Base-by-base conservation (phyloP, 495 filamentous ascomycete species). In the Penicillium desertorum region DNA sequence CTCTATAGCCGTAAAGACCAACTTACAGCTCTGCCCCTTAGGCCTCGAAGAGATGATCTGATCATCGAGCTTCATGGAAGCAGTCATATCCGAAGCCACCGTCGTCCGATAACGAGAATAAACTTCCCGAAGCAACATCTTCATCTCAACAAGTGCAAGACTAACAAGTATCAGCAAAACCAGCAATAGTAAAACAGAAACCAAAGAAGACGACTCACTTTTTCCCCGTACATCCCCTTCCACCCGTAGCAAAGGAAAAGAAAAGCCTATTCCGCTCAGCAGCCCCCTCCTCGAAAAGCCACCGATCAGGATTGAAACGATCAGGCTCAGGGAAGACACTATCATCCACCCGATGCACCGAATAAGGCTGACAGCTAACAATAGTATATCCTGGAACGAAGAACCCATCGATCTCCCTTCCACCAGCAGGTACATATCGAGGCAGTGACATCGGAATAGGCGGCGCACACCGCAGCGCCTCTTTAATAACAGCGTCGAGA, bases 361-460 rank as follows among this genome's bases (percentile, higher is more conserved):
- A 81, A 60, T 88, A 87, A 17, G 87, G 83, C 59, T 88, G 80
- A 17, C 86, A 83, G 42, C 84, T 86, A 6, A 92, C 79, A 10
- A 88, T 73, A 1, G 87, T 80, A 22, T 83, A 81, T 0, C 74
- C 81, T 0, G 88, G 86, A 1, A 91, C 63, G 17, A 69, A 69
- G 23, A 68, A 70, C 6, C 69, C 69, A 34, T 68, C 74, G 19
- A 78, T 76, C 1, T 58, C 59, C 11, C 66, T 54, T 5, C 69
- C 66, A 2, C 78, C 81, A 0, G 51, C 10, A 0, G 85, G 83
- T 0, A 86, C 83, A 56, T 85, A 81, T 5, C 86, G 78, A 1
- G 85, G 85, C 8, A 88, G 75, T 7, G 80, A 83, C 79, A 87
- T 87, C 7, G 86, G 85, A 29, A 90, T 88, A 3, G 85, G 78